Evolutionary conservation across 441 rosid species (phyloP), one percentile per base, ranked within the genome.

Genomic region (Pelargonium citronellum): DNA sequence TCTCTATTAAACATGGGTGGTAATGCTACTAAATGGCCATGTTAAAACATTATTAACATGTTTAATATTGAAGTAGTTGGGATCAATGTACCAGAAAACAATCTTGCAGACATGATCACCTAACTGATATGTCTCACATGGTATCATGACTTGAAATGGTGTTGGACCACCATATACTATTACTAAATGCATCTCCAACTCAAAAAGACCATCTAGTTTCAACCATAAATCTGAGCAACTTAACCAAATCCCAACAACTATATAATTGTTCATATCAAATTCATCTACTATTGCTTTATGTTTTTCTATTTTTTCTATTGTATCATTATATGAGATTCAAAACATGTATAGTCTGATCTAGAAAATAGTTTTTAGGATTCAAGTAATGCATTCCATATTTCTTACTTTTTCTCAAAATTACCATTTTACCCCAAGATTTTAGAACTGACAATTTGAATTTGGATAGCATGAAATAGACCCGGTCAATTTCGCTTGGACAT

Each of bases 91-190:
- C n/a, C n/a, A 46, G 53, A 46, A 46, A 46, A 46, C 53, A 46
- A 51, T 16, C 57, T 12, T n/a, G 15, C 57, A 4, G 57, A 51
- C 57, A 51, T 12, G 57, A 51, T 51, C 57, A 51, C 57, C 57
- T n/a, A 51, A 51, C 15, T 51, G 15, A 51, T 51, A n/a, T n/a
- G n/a, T 51, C 16, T 51, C 57, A 51, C 57, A 51, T 51, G 57
- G 57, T n/a, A n/a, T n/a, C 57, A 51, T 51, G 57, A 51, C 57
- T 51, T 12, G 4, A 51, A 51, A 51, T 51, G 57, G 57, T 51
- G 57, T 51, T 51, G 57, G 57, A 51, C 57, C 57, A 51, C 57
- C 57, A 51, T 51, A 30, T 30, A 30, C 37, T 51, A 5, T n/a
- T 46, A 10, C n/a, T 46, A 51, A 3, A 51, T 51, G 57, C 57